These are phyloP conservation scores for Schizopora paradoxa DNA, from an alignment of 1,284 basidiomycete species.

Conservation along the genomic window DNA sequence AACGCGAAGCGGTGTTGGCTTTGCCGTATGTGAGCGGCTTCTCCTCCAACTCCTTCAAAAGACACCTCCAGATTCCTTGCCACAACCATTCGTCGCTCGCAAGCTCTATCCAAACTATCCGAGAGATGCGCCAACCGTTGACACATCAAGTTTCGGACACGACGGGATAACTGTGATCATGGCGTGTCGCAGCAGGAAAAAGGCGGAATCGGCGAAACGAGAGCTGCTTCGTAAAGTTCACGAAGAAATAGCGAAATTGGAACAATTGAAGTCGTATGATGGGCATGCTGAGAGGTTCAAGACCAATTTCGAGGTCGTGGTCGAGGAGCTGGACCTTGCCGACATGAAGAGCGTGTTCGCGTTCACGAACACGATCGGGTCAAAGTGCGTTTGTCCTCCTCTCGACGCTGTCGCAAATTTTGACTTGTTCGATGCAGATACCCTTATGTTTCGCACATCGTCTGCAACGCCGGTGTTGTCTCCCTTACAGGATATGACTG, in stretches of 20 bases:
- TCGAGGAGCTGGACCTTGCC: constrained; percentile 64
- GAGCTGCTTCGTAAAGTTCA: constrained; percentile 55
- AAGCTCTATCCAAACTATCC: constrained; percentile 3
- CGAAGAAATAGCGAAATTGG: constrained; percentile 37
- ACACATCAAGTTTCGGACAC: constrained; percentile 33
- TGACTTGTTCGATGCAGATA: constrained; percentile 46
- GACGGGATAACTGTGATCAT: constrained; percentile 72
- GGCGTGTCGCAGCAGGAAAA: constrained; percentile 68
- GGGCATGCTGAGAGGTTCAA: constrained; percentile 54
- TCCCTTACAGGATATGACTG: constrained; percentile 60
- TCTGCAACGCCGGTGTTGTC: constrained; percentile 79
- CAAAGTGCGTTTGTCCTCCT: constrained; percentile 40
- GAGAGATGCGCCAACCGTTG: background rate
- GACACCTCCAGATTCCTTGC: constrained; percentile 44
- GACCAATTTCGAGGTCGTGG: constrained; percentile 55
- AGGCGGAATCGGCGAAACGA: constrained; percentile 57
- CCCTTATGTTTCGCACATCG: constrained; percentile 76
- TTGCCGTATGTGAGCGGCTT: constrained; percentile 79
- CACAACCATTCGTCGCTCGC: constrained; percentile 29
- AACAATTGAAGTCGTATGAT: constrained; percentile 30
- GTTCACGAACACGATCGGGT: constrained; percentile 53
- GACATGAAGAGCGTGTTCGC: constrained; percentile 56
- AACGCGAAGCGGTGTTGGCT: constrained; percentile 78
- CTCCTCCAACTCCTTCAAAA: constrained; percentile 60
- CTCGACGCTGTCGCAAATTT: constrained; percentile 1